These are phyloP conservation scores for Neofusicoccum laricinum DNA, from an alignment of 2,329 filamentous ascomycete species.

Conservation along the genomic window DNA sequence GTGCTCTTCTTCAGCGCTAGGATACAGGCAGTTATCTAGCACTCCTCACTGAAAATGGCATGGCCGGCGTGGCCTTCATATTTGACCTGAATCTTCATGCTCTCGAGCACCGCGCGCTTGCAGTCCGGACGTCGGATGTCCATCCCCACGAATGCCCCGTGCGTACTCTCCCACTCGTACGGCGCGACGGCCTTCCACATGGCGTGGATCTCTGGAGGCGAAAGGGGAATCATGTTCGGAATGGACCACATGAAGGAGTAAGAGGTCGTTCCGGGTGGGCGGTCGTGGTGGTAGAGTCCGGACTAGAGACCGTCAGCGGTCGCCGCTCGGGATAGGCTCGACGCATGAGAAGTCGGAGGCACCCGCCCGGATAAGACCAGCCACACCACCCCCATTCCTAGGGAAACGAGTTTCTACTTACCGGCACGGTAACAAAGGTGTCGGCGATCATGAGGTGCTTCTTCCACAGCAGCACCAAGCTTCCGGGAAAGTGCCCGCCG, in stretches of 20 bases:
- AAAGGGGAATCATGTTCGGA: slow-evolving; percentile 70
- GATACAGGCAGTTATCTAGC: slow-evolving; percentile 1
- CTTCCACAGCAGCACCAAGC: slow-evolving; percentile 62
- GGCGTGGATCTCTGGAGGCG: slow-evolving; percentile 58
- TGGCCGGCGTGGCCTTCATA: slow-evolving; percentile 47
- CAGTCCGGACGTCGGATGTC: slow-evolving; percentile 58
- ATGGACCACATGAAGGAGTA: slow-evolving; percentile 77
- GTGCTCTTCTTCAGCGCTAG: too few species aligned
- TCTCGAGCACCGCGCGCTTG: slow-evolving; percentile 67
- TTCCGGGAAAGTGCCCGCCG: slow-evolving; percentile 78
- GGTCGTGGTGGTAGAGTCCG: slow-evolving; percentile 26
- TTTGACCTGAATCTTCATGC: slow-evolving; percentile 67
- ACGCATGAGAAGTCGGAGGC: too few species aligned
- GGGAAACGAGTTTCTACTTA: slow-evolving; percentile 24
- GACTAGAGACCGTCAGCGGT: slow-evolving; percentile 20
- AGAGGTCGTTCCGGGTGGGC: slow-evolving; percentile 27
- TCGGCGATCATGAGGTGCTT: slow-evolving; percentile 69
- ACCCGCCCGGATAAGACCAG: too few species aligned
- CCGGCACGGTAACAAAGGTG: slow-evolving; percentile 69
- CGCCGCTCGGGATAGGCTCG: too few species aligned
- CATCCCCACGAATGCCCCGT: slow-evolving; percentile 63
- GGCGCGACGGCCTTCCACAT: slow-evolving; percentile 69
- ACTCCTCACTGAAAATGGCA: slow-evolving; percentile 33
- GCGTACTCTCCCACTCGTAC: slow-evolving; percentile 63
- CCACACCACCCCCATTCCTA: too few species aligned